These are phyloP conservation scores for Lachnellula willkommii DNA, from an alignment of 2,329 filamentous ascomycete genomes.

Conservation along the genomic window DNA sequence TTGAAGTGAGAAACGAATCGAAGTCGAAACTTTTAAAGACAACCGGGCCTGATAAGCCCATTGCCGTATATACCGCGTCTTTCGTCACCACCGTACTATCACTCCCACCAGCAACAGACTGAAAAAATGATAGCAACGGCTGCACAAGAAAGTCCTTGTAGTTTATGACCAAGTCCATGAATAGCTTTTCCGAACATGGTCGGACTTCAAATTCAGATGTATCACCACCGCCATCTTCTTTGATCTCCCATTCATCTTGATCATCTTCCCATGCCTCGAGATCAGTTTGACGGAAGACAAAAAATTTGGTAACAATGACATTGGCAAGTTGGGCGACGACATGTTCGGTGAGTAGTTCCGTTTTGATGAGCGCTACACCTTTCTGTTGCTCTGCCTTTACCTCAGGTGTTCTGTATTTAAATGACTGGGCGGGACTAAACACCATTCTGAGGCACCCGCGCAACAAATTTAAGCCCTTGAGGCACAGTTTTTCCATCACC, in stretches of 20 bases:
- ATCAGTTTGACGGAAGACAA: constrained; percentile 80
- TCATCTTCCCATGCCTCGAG: constrained; percentile 90
- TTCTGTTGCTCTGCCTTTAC: constrained; percentile 70
- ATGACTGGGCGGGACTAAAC: constrained; percentile 72
- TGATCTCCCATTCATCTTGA: constrained; percentile 90
- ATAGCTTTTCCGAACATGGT: constrained; percentile 88
- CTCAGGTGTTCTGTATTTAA: constrained; percentile 72
- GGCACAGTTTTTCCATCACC: constrained; percentile 69
- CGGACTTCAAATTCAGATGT: constrained; percentile 90
- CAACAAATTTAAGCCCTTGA: constrained; percentile 78
- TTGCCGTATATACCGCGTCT: constrained; percentile 89
- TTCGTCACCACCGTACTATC: constrained; percentile 70
- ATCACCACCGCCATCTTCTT: constrained; percentile 77
- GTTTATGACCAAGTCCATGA: constrained; percentile 83
- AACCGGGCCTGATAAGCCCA: constrained; percentile 78
- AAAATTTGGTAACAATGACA: constrained; percentile 77
- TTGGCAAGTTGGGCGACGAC: constrained; percentile 80
- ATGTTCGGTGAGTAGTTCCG: constrained; percentile 67
- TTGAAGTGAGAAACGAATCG: constrained; percentile 68
- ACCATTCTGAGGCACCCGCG: constrained; percentile 81
- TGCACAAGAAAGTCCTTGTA: constrained; percentile 77
- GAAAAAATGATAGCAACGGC: constrained; percentile 78
- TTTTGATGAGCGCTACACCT: constrained; percentile 65
- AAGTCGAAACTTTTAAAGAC: constrained; percentile 76
- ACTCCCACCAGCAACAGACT: constrained; percentile 62